These are phyloP conservation scores for Lagenidium giganteum DNA, from an alignment of 352 stramenopile species.

Conservation along the genomic window DNA sequence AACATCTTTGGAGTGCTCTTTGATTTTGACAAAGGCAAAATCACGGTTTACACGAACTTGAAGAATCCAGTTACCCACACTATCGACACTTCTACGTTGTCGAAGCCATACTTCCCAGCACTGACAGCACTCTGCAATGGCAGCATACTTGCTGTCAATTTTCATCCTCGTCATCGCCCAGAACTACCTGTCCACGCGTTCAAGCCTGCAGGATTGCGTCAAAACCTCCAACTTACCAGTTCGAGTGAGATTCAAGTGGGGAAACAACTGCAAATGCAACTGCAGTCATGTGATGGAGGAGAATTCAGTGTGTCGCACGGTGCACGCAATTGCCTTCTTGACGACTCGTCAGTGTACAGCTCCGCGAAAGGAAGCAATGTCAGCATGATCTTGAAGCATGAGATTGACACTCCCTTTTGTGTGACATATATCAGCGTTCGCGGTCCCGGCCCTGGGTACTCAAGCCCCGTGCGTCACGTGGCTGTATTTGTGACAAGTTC, in stretches of 20 bases:
- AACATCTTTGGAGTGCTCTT: conserved; percentile 50
- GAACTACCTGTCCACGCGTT: conserved; percentile 38
- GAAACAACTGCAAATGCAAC: conserved; percentile 50
- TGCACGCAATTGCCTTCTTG: conserved; percentile 44
- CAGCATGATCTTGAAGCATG: conserved; percentile 68
- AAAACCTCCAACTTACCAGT: conserved; percentile 24
- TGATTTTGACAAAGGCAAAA: conserved; percentile 48
- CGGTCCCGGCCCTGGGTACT: conserved; percentile 60
- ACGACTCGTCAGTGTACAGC: conserved; percentile 72
- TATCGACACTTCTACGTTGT: conserved; percentile 22
- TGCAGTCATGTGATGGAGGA: conserved; percentile 54
- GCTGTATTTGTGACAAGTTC: conserved; percentile 59
- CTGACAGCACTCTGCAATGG: conserved; percentile 57
- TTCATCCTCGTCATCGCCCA: conserved; percentile 31
- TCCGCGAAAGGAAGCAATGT: conserved; percentile 52
- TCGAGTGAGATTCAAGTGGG: conserved; percentile 48
- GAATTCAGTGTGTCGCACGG: conserved; percentile 62
- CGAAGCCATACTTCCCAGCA: conserved; percentile 35
- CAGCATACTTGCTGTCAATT: conserved; percentile 44
- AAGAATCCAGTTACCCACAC: conserved; percentile 28
- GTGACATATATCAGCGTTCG: conserved; percentile 52
- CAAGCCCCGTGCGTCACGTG: conserved; percentile 41
- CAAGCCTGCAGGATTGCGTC: conserved; percentile 17
- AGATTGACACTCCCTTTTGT: conserved; percentile 63
- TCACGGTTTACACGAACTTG: conserved; percentile 36